Percentiles rank a stretch among this genome's conserved stretches.
Evolutionary conservation across 2,329 filamentous ascomycete species (phyloP).

Genomic region (Torrubiellomyces zombiae): DNA sequence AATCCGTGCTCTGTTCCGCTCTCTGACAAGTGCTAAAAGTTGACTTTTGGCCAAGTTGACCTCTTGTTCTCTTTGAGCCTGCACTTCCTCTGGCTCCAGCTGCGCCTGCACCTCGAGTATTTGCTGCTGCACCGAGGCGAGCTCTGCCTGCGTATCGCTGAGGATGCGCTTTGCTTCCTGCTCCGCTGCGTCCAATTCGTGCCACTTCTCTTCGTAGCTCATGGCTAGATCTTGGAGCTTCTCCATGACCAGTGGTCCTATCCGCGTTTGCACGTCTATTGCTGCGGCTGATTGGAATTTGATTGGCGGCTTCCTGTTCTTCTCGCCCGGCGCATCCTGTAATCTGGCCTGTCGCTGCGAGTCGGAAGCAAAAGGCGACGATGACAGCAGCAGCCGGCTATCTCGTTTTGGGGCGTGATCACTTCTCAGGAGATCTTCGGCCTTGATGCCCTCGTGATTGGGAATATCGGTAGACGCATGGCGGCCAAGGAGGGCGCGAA

Average conservation of each 20-base stretch:
- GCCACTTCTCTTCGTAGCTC: constrained; percentile 59
- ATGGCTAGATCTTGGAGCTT: constrained; percentile 55
- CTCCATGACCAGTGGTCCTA: constrained; percentile 51
- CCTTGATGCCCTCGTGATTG: constrained; percentile 68
- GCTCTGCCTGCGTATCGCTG: constrained; percentile 49
- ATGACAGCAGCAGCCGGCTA: constrained; percentile 56
- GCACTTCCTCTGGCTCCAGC: constrained; percentile 37
- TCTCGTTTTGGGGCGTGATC: constrained; percentile 54
- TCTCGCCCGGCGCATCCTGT: constrained; percentile 29
- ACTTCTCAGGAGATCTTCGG: constrained; percentile 67
- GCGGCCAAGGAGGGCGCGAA: constrained; percentile 61
- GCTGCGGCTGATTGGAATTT: constrained; percentile 47
- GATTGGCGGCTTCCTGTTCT: constrained; percentile 22
- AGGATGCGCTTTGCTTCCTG: constrained; percentile 50
- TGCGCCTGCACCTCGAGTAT: constrained; percentile 39
- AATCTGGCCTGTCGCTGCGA: constrained; percentile 39
- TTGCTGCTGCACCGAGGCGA: constrained; percentile 42
- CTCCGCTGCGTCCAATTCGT: constrained; percentile 55
- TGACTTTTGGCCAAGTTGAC: constrained; percentile 31
- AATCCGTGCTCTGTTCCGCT: constrained; percentile 35
- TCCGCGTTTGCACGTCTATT: constrained; percentile 51
- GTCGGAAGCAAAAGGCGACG: constrained; percentile 50
- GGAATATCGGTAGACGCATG: constrained; percentile 70
- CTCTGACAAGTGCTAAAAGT: constrained; percentile 30
- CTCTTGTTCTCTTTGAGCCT: constrained; percentile 32